phyloP scores from a whole-genome alignment of 1,139 yeast genomes.

The Diutina sp. region DNA sequence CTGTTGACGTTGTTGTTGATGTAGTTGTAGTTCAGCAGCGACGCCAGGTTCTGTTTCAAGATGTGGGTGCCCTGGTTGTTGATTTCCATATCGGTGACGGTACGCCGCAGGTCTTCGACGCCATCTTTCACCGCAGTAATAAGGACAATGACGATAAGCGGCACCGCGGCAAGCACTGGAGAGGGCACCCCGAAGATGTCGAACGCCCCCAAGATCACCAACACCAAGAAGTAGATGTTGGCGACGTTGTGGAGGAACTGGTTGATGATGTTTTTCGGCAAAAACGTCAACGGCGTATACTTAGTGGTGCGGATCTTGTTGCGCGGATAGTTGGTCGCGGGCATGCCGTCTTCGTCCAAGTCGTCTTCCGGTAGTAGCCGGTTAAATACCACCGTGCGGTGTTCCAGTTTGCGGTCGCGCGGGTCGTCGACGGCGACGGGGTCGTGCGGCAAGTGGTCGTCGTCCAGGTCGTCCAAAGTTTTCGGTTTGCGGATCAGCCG shows the following conservation, averaged over 20 bases:
- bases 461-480: not conserved
- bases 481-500: not conserved
- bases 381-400: conserved; percentile 1
- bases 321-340: conserved; percentile 27
- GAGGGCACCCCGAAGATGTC: conserved; percentile 46
- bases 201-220: conserved; percentile 40
- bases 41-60: conserved; percentile 8
- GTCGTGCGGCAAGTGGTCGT: not conserved
- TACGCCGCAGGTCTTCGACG: conserved; percentile 44
- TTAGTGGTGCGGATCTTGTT: conserved; percentile 50
- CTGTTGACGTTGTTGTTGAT: conserved; percentile 31
- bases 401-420: not conserved
- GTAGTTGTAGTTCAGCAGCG: conserved; percentile 11
- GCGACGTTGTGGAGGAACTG: conserved; percentile 43
- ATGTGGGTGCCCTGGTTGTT: conserved; percentile 39
- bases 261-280: conserved; percentile 37
- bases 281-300: conserved; percentile 41
- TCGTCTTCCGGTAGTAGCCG: not conserved
- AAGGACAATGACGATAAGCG: conserved; percentile 42
- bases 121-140: conserved; percentile 47
- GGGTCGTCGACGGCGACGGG: not conserved
- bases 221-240: conserved; percentile 37
- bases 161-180: conserved; percentile 44
- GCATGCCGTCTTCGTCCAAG: conserved; percentile 12
- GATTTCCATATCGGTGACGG: conserved; percentile 38